Conservation (phyloP, 148 eudicot genomes). For the Cornus controversa region DNA sequence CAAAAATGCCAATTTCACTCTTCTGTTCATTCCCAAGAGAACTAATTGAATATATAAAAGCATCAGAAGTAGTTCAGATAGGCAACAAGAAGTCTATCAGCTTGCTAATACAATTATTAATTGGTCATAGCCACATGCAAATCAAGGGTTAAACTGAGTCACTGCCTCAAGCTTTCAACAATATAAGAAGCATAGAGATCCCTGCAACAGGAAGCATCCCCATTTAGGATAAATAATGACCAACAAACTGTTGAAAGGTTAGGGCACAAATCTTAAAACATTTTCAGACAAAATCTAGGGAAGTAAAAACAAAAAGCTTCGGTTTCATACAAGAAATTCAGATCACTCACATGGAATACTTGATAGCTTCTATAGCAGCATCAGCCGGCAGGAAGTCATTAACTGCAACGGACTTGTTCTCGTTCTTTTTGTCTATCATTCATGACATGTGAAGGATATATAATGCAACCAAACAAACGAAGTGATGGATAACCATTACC, state of each 20-base stretch:
- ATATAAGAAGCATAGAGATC: constrained; percentile 87
- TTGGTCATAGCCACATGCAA: not conserved
- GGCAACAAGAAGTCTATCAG: not conserved
- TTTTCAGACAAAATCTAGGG: not conserved
- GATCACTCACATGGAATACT: constrained; percentile 74
- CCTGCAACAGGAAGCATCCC: constrained; percentile 38
- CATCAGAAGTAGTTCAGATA: not conserved
- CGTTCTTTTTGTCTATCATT: constrained; percentile 79
- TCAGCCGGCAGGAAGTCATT: constrained; percentile 86
- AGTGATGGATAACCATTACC: not conserved
- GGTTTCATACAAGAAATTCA: not conserved
- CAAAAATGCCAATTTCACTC: too few relatives aligned
- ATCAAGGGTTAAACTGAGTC: constrained; percentile 4
- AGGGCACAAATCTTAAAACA: constrained; percentile 1
- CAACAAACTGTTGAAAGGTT: not conserved
- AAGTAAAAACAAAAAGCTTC: not conserved
- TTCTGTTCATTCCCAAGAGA: too few relatives aligned
- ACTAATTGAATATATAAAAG: too few relatives aligned
- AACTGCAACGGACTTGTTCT: constrained; percentile 85
- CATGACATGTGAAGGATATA: constrained; percentile 21
- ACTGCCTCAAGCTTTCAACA: constrained; percentile 80
- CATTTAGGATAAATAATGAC: not conserved
- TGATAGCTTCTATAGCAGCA: constrained; percentile 69
- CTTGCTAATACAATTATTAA: too few relatives aligned
- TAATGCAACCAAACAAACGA: not conserved